Evolutionary conservation across 768 basidiomycete genomes (phyloP).

Genomic region (Boletus reticulatus): DNA sequence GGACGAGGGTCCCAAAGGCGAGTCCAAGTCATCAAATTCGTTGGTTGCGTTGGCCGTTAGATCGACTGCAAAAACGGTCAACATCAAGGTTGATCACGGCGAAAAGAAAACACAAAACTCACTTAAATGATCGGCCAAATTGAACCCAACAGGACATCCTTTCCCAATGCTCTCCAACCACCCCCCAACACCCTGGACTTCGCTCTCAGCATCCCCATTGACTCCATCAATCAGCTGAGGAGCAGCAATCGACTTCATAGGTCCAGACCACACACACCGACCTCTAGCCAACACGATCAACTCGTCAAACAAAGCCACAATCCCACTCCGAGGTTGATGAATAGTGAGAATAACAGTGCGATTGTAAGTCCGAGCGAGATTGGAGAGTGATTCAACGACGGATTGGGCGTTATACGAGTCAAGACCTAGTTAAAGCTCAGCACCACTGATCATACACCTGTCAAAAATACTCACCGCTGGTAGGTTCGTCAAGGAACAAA

Average conservation of each 20-base stretch:
- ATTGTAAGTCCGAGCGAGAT: slow-evolving; percentile 84
- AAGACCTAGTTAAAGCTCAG: slow-evolving; percentile 50
- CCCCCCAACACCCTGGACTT: slow-evolving; percentile 34
- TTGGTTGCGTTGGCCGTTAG: slow-evolving; percentile 61
- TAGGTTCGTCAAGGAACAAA: slow-evolving; percentile 95
- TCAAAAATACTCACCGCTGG: slow-evolving; percentile 64
- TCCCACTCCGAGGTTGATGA: slow-evolving; percentile 97
- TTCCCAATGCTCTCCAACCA: slow-evolving; percentile 80
- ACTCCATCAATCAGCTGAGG: slow-evolving; percentile 5
- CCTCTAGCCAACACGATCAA: slow-evolving; percentile 84
- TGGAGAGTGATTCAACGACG: slow-evolving; percentile 85
- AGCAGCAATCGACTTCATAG: slow-evolving; percentile 18
- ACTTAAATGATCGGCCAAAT: slow-evolving; percentile 97
- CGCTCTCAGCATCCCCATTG: slow-evolving; percentile 12
- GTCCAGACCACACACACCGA: slow-evolving; percentile 42
- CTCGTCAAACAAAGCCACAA: slow-evolving; percentile 93
- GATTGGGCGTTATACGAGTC: slow-evolving; percentile 96
- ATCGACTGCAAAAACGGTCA: slow-evolving; percentile 50
- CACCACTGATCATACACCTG: not conserved
- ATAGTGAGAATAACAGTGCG: slow-evolving; percentile 97
- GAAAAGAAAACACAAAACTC: slow-evolving; percentile 30
- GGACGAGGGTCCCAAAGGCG: slow-evolving; percentile 31
- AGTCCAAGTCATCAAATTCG: slow-evolving; percentile 29
- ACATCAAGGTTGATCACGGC: not conserved
- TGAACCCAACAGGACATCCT: slow-evolving; percentile 90